Percentiles rank a stretch among this genome's conserved stretches.
These are phyloP conservation scores for Tylopilus intermedius DNA, from an alignment of 768 basidiomycete genomes.

Conservation along the genomic window DNA sequence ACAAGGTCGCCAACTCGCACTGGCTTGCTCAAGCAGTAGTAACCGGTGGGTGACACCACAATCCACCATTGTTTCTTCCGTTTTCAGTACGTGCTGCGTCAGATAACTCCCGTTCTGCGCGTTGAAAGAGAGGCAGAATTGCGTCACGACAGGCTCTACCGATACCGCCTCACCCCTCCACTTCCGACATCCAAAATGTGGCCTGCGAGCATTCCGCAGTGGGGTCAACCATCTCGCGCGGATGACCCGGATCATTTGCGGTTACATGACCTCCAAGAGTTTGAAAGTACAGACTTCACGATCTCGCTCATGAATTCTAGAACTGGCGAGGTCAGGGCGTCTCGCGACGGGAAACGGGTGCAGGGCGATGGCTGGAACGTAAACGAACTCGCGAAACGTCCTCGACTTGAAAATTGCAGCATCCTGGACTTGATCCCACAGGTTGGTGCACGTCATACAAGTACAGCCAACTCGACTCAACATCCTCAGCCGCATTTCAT, in stretches of 20 bases:
- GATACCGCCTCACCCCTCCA: slow-evolving; percentile 22
- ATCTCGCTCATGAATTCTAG: slow-evolving; percentile 1
- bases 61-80: slow-evolving; percentile 7
- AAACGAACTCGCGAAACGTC: slow-evolving; percentile 27
- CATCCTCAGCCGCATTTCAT: slow-evolving; percentile 22
- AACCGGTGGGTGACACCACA: slow-evolving; percentile 21
- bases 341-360: slow-evolving; percentile 9
- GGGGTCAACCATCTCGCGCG: slow-evolving; percentile 32
- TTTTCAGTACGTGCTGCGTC: slow-evolving; percentile 21
- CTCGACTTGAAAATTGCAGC: slow-evolving; percentile 32
- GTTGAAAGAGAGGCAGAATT: slow-evolving; percentile 18
- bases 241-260: slow-evolving; percentile 35
- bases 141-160: slow-evolving; percentile 17
- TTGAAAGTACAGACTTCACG: slow-evolving; percentile 34
- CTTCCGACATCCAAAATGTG: background rate
- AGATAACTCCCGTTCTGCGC: background rate
- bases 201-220: slow-evolving; percentile 27
- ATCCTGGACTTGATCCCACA: slow-evolving; percentile 41
- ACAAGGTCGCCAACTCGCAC: slow-evolving; percentile 19
- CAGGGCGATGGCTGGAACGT: background rate
- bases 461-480: slow-evolving; percentile 11
- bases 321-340: background rate
- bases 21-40: slow-evolving; percentile 8
- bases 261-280: slow-evolving; percentile 41
- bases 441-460: slow-evolving; percentile 30